Evolutionary conservation across 2,329 filamentous ascomycete genomes (phyloP), one percentile per base, ranked within the genome.

Genomic region (Aspergillus fumigatiaffinis): DNA sequence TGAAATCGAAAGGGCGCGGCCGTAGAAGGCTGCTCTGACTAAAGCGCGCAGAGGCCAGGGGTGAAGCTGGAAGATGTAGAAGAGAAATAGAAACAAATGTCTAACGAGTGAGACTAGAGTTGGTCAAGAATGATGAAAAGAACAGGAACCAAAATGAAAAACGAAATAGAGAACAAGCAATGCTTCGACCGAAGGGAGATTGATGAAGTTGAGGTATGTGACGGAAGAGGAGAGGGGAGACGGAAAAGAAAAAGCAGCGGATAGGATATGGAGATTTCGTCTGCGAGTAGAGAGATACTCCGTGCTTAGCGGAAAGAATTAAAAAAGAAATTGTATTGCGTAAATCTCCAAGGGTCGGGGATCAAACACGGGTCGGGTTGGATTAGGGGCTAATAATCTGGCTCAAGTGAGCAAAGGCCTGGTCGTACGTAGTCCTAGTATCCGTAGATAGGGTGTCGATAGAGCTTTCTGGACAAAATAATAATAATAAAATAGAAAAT

Each of bases 1-100:
- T 76, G 55, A 80, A 74, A 60, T 80, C 75, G 65, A 81, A 81
- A 50, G 78, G 77, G 64, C 73, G 72, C 65, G 76, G 75, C 74
- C 77, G 73, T 57, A 71, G 67, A 61, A 74, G 66, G 71, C 70
- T 76, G 68, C 73, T 71, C 65, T 69, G 70, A 62, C 70, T 68
- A 66, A 79, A 79, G 65, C 74, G 68, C 63, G 72, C 71, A 68
- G 75, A 76, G 68, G 75, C 75, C 75, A 77, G 68, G 73, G 63
- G 69, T 70, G 67, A 63, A 29, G 62, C 52, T 54, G 53, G 60
- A 52, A 55, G 56, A 51, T 35, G 55, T 53, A 60, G 57, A 60
- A 58, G 58, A 52, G 52, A 54, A 60, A 64, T 59, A 62, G 38
- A 44, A 55, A 46, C 51, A 42, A 52, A 41, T 42, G 51, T 51